phyloP scores from a whole-genome alignment of 2,329 filamentous ascomycete genomes.

The Alternaria atra region DNA sequence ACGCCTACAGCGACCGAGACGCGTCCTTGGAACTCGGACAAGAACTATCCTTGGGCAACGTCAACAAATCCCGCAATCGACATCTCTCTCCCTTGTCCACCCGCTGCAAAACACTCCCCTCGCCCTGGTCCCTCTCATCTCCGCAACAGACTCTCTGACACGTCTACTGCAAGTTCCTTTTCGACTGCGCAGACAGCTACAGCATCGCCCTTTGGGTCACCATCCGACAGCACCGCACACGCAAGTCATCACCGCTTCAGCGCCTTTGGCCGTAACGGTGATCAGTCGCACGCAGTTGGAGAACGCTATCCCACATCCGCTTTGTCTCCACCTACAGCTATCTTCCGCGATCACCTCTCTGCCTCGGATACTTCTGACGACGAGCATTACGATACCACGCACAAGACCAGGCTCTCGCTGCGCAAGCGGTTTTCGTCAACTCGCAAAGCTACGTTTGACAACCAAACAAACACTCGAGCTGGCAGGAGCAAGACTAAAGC shows the following conservation, averaged over 20 bases:
- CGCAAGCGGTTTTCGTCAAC: constrained; percentile 35
- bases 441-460: constrained; percentile 24
- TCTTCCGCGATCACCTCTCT: constrained; percentile 38
- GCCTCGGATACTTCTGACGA: constrained; percentile 40
- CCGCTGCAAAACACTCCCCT: constrained; percentile 37
- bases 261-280: constrained; percentile 33
- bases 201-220: constrained; percentile 23
- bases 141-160: constrained; percentile 39
- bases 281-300: constrained; percentile 51
- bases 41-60: constrained; percentile 58
- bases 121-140: constrained; percentile 43
- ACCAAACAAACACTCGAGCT: constrained; percentile 10
- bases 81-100: constrained; percentile 53
- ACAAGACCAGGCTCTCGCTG: constrained; percentile 34
- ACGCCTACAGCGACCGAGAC: constrained; percentile 46
- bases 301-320: constrained; percentile 61
- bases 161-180: constrained; percentile 34
- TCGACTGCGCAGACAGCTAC: constrained; percentile 22
- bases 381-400: constrained; percentile 32
- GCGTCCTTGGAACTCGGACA: constrained; percentile 59
- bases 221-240: constrained; percentile 23
- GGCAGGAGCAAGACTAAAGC: constrained; percentile 25
- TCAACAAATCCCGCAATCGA: constrained; percentile 48
- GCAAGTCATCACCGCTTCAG: constrained; percentile 30
- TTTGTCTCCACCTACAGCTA: constrained; percentile 53